Conservation (phyloP, 805 yeast genomes). For the Cyberlindnera amylophila region DNA sequence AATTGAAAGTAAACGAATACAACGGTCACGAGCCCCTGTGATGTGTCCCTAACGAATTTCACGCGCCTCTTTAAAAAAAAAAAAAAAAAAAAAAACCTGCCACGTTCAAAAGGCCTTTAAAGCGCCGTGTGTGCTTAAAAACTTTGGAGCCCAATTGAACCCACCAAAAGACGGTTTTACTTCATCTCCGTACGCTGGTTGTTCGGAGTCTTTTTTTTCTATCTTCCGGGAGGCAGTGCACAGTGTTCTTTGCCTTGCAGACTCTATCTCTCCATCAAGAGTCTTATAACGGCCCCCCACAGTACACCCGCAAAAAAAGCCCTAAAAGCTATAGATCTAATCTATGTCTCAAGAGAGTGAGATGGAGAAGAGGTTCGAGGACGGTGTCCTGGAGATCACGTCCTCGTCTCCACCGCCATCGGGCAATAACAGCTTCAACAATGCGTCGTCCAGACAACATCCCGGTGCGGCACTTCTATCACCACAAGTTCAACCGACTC, state of each 20-base stretch:
- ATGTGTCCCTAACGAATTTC: slow-evolving; percentile 2
- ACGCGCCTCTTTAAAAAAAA: not conserved
- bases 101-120: slow-evolving; percentile 1
- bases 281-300: no score
- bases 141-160: not conserved
- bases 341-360: slow-evolving; percentile 6
- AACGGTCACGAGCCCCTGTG: not conserved
- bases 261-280: no score
- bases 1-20: not conserved
- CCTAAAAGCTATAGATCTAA: no score
- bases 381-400: slow-evolving; percentile 12
- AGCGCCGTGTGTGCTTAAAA: not conserved
- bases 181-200: not conserved
- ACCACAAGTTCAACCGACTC: slow-evolving; percentile 22
- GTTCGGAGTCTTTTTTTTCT: not conserved
- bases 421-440: slow-evolving; percentile 4
- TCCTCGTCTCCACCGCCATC: slow-evolving; percentile 8
- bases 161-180: not conserved
- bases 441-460: slow-evolving; percentile 27
- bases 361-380: slow-evolving; percentile 15
- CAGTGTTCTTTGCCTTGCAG: no score
- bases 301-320: no score
- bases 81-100: slow-evolving; percentile 3
- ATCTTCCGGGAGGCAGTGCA: no score
- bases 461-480: slow-evolving; percentile 40